A percentile compares a stretch with the other conserved stretches of the same genome.
Evolutionary conservation across 1,284 basidiomycete species (phyloP).

Genomic region (Tilletia horrida): DNA sequence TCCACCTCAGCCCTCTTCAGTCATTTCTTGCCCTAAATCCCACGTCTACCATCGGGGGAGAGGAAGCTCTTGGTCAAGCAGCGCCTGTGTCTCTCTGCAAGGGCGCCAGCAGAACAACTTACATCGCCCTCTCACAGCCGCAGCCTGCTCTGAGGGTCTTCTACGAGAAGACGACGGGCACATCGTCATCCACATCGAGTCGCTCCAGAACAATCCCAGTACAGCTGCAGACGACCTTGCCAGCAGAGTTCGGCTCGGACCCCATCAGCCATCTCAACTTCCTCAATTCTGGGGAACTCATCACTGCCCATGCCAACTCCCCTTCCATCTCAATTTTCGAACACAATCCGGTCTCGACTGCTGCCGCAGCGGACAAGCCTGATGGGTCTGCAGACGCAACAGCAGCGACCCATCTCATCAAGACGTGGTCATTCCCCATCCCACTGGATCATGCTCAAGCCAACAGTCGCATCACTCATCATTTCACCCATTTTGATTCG

Average conservation of each 20-base stretch:
- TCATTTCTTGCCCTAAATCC: not conserved
- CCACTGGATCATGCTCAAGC: too few species aligned
- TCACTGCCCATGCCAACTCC: not conserved
- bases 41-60: not conserved
- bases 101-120: not conserved
- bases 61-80: not conserved
- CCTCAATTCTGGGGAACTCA: not conserved
- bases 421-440: too few species aligned
- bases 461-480: not conserved
- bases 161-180: not conserved
- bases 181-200: not conserved
- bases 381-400: not conserved
- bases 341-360: not conserved
- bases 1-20: not conserved
- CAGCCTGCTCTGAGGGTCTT: not conserved
- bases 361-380: not conserved
- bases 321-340: not conserved
- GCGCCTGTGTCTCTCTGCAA: not conserved
- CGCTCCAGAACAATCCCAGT: not conserved
- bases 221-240: not conserved
- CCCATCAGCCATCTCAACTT: conserved; percentile 3
- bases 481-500: not conserved
- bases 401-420: too few species aligned
- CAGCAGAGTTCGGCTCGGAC: not conserved
- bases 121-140: not conserved